These are phyloP conservation scores for Leccinum subfulvum DNA, from an alignment of 1,284 basidiomycete species.

Conservation along the genomic window DNA sequence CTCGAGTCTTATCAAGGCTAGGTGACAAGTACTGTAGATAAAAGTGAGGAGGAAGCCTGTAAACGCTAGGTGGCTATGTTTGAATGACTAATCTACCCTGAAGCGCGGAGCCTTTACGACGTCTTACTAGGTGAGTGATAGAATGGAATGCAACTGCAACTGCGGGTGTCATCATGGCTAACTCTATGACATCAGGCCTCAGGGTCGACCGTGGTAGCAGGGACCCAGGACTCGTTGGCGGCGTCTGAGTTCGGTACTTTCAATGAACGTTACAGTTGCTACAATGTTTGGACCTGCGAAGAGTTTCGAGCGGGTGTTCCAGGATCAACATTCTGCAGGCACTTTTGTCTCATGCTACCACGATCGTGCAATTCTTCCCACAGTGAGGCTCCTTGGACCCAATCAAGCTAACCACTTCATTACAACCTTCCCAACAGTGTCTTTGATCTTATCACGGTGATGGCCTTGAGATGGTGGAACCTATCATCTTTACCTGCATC, in stretches of 20 bases:
- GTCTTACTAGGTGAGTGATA: background rate
- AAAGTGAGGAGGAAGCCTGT: too few relatives aligned
- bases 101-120: background rate
- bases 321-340: background rate
- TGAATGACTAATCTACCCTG: too few relatives aligned
- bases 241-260: background rate
- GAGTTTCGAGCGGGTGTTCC: slow-evolving; percentile 6
- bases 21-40: too few relatives aligned
- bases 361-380: slow-evolving; percentile 1
- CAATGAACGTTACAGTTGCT: background rate
- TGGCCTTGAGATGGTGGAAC: background rate
- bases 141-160: background rate
- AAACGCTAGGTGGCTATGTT: too few relatives aligned
- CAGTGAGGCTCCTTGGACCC: background rate
- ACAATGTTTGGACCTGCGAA: slow-evolving; percentile 6
- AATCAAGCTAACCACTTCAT: background rate
- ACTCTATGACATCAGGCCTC: background rate
- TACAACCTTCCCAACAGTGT: background rate
- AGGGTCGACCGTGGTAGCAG: background rate
- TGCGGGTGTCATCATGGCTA: background rate
- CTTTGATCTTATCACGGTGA: background rate
- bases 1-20: too few relatives aligned
- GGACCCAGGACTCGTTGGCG: background rate
- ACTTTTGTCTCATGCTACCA: background rate
- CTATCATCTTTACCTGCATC: background rate